phyloP scores from a whole-genome alignment of 768 basidiomycete species.

The Lactifluus rugatus region DNA sequence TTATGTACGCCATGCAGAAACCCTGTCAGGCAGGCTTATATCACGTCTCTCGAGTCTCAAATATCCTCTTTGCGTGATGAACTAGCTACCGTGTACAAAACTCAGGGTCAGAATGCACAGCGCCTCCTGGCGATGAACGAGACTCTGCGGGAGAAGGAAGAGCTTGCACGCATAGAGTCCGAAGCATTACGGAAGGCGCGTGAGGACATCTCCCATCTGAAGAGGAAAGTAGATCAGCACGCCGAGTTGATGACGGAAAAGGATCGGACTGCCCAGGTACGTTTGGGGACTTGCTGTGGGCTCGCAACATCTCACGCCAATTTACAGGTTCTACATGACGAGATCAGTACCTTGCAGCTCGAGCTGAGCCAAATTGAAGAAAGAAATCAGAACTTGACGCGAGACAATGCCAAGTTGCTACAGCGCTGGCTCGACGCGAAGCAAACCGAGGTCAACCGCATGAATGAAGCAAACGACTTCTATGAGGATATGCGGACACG shows the following conservation, averaged over 20 bases:
- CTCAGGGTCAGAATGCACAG: conserved; percentile 92
- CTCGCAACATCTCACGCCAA: background rate
- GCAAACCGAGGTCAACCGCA: conserved; percentile 83
- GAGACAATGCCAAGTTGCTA: conserved; percentile 90
- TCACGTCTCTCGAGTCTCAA: conserved; percentile 87
- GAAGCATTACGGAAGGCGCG: conserved; percentile 69
- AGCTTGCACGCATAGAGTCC: conserved; percentile 68
- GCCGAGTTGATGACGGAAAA: conserved; percentile 81
- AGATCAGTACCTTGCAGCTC: conserved; percentile 83
- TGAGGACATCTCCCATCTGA: conserved; percentile 63
- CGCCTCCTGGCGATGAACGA: conserved; percentile 90
- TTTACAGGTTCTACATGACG: conserved; percentile 80
- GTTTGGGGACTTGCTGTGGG: background rate
- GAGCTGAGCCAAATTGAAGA: conserved; percentile 87
- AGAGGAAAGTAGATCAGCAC: conserved; percentile 75
- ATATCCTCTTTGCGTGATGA: conserved; percentile 88
- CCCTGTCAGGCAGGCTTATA: conserved; percentile 79
- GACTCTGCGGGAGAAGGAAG: conserved; percentile 88
- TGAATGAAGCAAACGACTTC: conserved; percentile 90
- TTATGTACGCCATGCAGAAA: conserved; percentile 38
- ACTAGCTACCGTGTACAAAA: conserved; percentile 90
- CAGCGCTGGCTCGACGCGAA: conserved; percentile 97
- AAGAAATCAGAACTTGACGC: conserved; percentile 74
- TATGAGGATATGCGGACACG: conserved; percentile 80
- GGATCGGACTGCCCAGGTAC: conserved; percentile 80